A percentile compares a stretch with the other conserved stretches of the same genome.
phyloP scores from a whole-genome alignment of 208 protist genomes.

The Acanthamoeba sp. region DNA sequence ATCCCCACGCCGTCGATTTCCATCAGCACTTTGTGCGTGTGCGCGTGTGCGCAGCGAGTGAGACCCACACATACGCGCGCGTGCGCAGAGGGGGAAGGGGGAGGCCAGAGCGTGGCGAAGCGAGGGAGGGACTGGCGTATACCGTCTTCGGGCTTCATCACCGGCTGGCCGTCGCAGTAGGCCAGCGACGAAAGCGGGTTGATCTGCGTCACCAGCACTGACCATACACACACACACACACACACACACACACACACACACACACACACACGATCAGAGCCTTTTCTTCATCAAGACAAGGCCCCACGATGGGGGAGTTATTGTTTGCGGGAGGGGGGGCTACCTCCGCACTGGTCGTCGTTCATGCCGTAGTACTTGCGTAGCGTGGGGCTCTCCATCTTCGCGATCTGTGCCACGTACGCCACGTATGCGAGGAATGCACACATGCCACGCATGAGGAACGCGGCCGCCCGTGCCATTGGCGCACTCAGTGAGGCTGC shows the following conservation, averaged over 20 bases:
- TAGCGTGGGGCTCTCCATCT: conserved; percentile 72
- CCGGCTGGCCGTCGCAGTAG: conserved; percentile 21
- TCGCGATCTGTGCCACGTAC: background rate
- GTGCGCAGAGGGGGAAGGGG: too few relatives aligned
- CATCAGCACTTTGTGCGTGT: conserved; percentile 8
- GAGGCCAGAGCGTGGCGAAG: background rate
- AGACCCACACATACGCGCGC: too few relatives aligned
- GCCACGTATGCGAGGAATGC: background rate
- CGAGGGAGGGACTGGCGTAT: too few relatives aligned
- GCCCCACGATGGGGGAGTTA: background rate
- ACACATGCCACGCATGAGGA: background rate
- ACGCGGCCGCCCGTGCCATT: too few relatives aligned
- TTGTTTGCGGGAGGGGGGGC: background rate
- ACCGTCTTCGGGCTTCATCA: background rate
- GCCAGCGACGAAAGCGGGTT: conserved; percentile 39
- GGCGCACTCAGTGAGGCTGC: background rate
- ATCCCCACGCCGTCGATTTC: conserved; percentile 76
- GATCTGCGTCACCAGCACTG: conserved; percentile 50
- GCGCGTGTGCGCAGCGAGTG: too few relatives aligned
- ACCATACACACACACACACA: background rate
- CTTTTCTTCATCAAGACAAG: background rate
- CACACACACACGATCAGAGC: too few relatives aligned
- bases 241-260: background rate
- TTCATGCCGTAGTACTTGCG: conserved; percentile 75
- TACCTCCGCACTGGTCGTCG: conserved; percentile 55